Base-by-base conservation (phyloP, 495 filamentous ascomycete genomes). In the Penicillium tannophilum region DNA sequence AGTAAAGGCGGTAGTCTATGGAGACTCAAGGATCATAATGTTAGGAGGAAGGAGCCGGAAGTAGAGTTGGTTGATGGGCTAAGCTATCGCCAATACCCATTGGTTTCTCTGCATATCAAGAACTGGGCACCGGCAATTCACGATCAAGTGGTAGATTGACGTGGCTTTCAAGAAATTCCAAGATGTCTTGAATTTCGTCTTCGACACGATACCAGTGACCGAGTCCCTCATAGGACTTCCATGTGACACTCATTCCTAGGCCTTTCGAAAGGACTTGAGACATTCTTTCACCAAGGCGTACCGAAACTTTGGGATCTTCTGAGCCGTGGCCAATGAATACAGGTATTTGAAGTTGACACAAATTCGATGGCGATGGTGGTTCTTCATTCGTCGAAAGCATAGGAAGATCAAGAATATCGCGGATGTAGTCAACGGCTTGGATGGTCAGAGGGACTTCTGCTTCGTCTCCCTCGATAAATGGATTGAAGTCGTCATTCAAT, bases 201-300 rank as follows among this genome's bases (percentile, higher is more conserved):
- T 65, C 58, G 55, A 74, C 74, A 45, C 84, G 76, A 35, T 85
- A 79, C 83, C 82, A 86, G 66, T 87, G 84, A 1, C 82, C 82
- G 1, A 86, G 74, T 2, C 72, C 75, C 50, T 73, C 35, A 67
- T 86, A 88, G 39, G 73, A 72, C 60, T 73, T 77, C 74, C 76
- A 84, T 19, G 72, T 72, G 5, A 85, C 74, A 52, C 78, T 58
- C 50, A 78, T 66, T 4, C 75, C 79, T 9, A 84, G 68, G 1
- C 55, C 50, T 20, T 58, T 39, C 6, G 60, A 65, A 45, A 87
- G 56, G 8, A 67, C 66, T 28, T 73, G 65, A 16, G 66, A 63
- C 57, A 84, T 68, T n/a, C 65, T 56, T 42, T 69, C 57, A 6
- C 84, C 84, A 24, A 79, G 65, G 6, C 67, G 39, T 0, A 81